Evolutionary conservation across 257 asterid species (phyloP), one percentile per base, ranked within the genome.

Genomic region (Ilex asprella): DNA sequence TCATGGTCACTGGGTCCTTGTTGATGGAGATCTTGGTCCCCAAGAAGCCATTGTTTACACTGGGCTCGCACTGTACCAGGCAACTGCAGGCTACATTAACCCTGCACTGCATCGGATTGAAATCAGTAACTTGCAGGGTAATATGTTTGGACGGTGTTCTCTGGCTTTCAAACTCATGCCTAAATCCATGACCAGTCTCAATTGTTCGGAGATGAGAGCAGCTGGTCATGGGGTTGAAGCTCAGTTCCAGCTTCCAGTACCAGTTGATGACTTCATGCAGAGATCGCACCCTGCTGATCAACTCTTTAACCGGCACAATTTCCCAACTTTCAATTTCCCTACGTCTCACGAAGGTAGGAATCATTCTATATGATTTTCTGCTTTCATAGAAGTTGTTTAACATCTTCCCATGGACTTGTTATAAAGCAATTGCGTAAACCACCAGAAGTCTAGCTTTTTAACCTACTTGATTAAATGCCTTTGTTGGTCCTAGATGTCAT

Each of bases 151-250:
- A 3, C 83, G 95, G 56, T 89, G 87, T 72, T 82, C 95, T 29
- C 60, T 92, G 64, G 86, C 93, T 56, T 92, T 89, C 67, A 92
- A 92, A 69, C 84, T 92, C 78, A 89, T 92, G 99, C 96, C 99
- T 59, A 92, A 86, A 72, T 89, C 96, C 56, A 80, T 83, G 91
- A 73, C 91, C 79, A 89, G 86, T 75, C 84, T 92, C 66, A 83
- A 73, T 68, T 92, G 97, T 73, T 72, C 95, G 31, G 99, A 93
- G 83, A 93, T 93, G 99, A 76, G 86, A 69, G 97, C 95, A 55
- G 97, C 99, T 75, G 99, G 99, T 64, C 95, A 92, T 59, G 97
- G 93, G 57, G 86, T 92, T 64, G 97, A 92, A 66, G 95, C 91
- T 67, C 96, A 89, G 56, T 92, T 92, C 75, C 97, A 85, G 82